Conservation (phyloP, 352 stramenopile genomes). For the Globisporangium splendens region DNA sequence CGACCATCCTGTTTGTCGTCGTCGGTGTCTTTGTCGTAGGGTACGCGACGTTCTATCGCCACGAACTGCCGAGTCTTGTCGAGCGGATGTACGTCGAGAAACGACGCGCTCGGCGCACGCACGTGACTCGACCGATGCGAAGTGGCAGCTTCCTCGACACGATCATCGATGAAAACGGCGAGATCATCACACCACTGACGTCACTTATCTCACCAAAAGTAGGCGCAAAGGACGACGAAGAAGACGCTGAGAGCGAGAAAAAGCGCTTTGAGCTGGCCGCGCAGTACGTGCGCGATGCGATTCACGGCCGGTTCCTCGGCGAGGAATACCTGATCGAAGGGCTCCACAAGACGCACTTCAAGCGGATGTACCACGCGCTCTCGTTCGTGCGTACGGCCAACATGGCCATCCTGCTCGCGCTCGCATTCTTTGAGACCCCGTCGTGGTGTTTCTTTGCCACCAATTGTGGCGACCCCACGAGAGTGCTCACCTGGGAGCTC, state of each 20-base stretch:
- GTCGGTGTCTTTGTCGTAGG: conserved; percentile 18
- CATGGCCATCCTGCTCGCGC: conserved; percentile 37
- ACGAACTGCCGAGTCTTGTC: conserved; percentile 19
- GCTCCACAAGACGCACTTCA: conserved; percentile 42
- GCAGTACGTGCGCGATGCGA: conserved; percentile 42
- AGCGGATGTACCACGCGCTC: conserved; percentile 47
- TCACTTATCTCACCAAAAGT: conserved; percentile 8
- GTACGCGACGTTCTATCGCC: conserved; percentile 27
- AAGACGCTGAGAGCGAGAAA: conserved; percentile 8
- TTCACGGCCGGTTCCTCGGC: conserved; percentile 43
- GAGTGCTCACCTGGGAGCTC: conserved; percentile 33
- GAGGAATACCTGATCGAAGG: conserved; percentile 46
- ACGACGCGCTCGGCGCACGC: background rate
- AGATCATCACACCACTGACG: conserved; percentile 1
- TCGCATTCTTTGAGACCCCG: conserved; percentile 55
- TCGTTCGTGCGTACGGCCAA: conserved; percentile 37
- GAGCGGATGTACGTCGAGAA: conserved; percentile 1
- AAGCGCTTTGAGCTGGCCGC: conserved; percentile 38
- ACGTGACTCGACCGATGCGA: background rate
- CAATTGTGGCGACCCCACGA: conserved; percentile 27
- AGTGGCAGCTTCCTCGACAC: conserved; percentile 10
- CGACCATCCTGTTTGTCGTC: conserved; percentile 28
- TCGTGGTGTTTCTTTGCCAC: conserved; percentile 49
- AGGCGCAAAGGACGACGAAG: background rate
- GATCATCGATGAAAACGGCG: conserved; percentile 5